Evolutionary conservation across 495 filamentous ascomycete species (phyloP), one percentile per base, ranked within the genome.

Genomic region (Pseudoneurospora amorphoporcata): DNA sequence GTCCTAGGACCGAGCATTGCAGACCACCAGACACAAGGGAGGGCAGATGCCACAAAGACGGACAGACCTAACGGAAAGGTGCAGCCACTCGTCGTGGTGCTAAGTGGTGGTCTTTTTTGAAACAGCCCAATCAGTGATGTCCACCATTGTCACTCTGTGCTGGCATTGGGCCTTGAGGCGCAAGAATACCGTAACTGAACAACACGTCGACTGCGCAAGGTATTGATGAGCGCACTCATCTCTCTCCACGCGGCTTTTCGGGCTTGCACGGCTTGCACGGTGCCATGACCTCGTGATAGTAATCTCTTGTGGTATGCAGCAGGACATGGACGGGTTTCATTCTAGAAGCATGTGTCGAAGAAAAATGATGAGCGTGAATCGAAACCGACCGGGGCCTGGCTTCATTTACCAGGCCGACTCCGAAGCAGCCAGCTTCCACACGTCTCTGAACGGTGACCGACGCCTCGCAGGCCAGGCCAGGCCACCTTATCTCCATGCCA

Each of bases 301-400:
- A 69, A 70, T 73, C 40, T 73, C 68, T 72, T 68, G 69, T 68
- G 40, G 35, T 29, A 61, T 77, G 72, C 72, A 78, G 72, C 72
- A 78, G 71, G 70, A 75, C 73, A 75, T 76, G 71, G 70, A 75
- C 73, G 72, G 74, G 73, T 76, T 77, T 74, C 77, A 78, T 78
- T 79, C 78, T 78, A 79, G 77, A 77, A 78, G 74, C 10, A 65
- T 69, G 53, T 68, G 75, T 75, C 72, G 76, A 76, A 72, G 74
- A 68, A 75, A 75, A 37, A 71, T 70, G 71, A 65, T 65, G 53
- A 65, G 53, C 53, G 29, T 65, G 29, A 37, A 65, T 65, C 53
- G 14, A 65, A 65, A 65, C 23, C 29, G 12, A 65, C 23, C 29
- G 12, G 29, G 53, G 53, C 53, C 35, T 65, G 73, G 68, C 71